Evolutionary conservation across 495 filamentous ascomycete genomes (phyloP).

Genomic region (Penicillium paradoxum): DNA sequence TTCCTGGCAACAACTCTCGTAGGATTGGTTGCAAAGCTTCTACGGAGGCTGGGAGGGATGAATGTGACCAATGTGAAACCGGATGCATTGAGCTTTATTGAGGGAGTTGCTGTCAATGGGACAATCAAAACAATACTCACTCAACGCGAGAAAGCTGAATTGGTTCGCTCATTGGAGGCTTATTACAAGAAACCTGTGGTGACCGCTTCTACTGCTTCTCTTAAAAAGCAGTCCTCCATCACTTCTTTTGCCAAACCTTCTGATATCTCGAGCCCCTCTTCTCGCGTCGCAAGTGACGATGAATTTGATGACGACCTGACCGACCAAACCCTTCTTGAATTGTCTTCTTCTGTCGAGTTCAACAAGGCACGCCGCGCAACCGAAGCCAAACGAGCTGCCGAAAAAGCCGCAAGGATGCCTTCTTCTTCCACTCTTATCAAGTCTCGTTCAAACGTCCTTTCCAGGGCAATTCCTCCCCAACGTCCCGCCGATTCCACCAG

Average conservation of each 20-base stretch:
- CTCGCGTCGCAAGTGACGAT: constrained; percentile 33
- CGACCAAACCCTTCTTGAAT: constrained; percentile 40
- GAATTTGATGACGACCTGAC: constrained; percentile 40
- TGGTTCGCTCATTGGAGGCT: constrained; percentile 72
- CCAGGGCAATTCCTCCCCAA: constrained; percentile 27
- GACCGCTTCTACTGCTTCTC: constrained; percentile 40
- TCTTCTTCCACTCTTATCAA: constrained; percentile 11
- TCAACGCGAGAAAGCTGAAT: constrained; percentile 71
- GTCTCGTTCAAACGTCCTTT: constrained; percentile 8
- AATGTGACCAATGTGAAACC: constrained; percentile 59
- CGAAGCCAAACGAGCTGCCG: constrained; percentile 33
- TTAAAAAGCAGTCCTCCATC: constrained; percentile 61
- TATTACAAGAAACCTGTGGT: constrained; percentile 58
- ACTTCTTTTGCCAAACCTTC: constrained; percentile 55
- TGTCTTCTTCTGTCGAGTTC: constrained; percentile 45
- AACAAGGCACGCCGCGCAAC: constrained; percentile 40
- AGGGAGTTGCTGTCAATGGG: constrained; percentile 53
- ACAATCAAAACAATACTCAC: constrained; percentile 67
- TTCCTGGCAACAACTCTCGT: constrained; percentile 75
- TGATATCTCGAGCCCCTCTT: constrained; percentile 32
- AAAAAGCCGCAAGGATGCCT: constrained; percentile 35
- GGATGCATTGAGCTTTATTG: constrained; percentile 56
- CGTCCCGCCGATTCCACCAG: constrained; percentile 35
- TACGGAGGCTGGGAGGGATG: constrained; percentile 65
- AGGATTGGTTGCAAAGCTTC: constrained; percentile 61